Evolutionary conservation across 1,284 basidiomycete genomes (phyloP).

Genomic region (Boletellus sp.): DNA sequence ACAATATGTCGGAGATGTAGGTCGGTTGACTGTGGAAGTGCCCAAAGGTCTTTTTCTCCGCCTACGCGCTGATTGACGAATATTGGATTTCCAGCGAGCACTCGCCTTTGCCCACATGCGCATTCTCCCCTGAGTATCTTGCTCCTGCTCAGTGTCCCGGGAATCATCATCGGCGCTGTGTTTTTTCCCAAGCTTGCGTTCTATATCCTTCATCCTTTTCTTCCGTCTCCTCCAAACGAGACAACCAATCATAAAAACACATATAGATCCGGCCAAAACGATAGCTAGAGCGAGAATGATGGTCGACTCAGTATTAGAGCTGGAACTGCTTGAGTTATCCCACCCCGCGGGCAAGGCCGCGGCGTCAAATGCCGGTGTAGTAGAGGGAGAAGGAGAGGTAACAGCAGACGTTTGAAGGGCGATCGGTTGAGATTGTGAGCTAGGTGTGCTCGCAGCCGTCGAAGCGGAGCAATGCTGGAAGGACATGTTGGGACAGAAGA

Average conservation of each 20-base stretch:
- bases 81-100: slow-evolving; percentile 61
- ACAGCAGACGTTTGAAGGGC: slow-evolving; percentile 1
- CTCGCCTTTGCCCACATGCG: slow-evolving; percentile 59
- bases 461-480: slow-evolving; percentile 27
- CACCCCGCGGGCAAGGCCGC: slow-evolving; percentile 56
- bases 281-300: slow-evolving; percentile 61
- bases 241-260: slow-evolving; percentile 51
- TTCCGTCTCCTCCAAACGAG: slow-evolving; percentile 55
- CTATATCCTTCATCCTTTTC: slow-evolving; percentile 31
- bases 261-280: slow-evolving; percentile 54
- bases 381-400: slow-evolving; percentile 15
- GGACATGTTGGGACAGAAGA: slow-evolving; percentile 7
- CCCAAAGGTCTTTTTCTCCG: slow-evolving; percentile 43
- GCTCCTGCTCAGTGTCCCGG: slow-evolving; percentile 37
- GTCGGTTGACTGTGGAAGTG: slow-evolving; percentile 20
- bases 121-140: slow-evolving; percentile 47
- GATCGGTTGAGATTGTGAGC: slow-evolving; percentile 21
- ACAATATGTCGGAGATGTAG: slow-evolving; percentile 17
- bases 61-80: slow-evolving; percentile 52
- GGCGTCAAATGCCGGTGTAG: slow-evolving; percentile 29
- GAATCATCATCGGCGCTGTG: slow-evolving; percentile 21
- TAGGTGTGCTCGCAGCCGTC: slow-evolving; percentile 29
- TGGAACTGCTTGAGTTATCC: slow-evolving; percentile 27
- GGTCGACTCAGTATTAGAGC: slow-evolving; percentile 35
- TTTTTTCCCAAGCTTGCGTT: slow-evolving; percentile 19